Evolutionary conservation across 148 eudicot genomes (phyloP).

Genomic region (Fagopyrum esculentum): DNA sequence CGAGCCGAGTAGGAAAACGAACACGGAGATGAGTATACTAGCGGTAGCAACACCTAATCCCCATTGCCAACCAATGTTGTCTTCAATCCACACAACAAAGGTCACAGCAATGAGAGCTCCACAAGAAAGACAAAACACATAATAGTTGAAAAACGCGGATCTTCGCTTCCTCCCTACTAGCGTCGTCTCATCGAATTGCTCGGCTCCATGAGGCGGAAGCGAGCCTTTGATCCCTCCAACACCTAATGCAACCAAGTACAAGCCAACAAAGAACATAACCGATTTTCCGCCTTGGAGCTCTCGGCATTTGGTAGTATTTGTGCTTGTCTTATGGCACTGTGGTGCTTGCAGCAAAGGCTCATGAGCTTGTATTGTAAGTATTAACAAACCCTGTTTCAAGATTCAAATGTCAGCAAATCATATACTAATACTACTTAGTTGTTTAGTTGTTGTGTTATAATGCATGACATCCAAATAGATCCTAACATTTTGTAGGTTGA

Average conservation of each 20-base stretch:
- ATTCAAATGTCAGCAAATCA: slow-evolving; percentile 9
- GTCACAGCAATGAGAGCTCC: slow-evolving; percentile 89
- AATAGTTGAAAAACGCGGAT: slow-evolving; percentile 74
- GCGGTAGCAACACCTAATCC: slow-evolving; percentile 49
- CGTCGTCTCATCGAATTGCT: slow-evolving; percentile 74
- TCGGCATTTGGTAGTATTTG: slow-evolving; percentile 13
- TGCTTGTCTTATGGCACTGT: slow-evolving; percentile 28
- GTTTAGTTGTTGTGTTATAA: neutral
- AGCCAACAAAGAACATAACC: slow-evolving; percentile 48
- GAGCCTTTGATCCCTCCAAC: slow-evolving; percentile 95
- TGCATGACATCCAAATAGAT: no score
- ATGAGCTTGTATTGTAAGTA: slow-evolving; percentile 73
- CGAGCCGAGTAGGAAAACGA: slow-evolving; percentile 49
- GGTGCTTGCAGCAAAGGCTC: slow-evolving; percentile 37
- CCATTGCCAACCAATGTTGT: slow-evolving; percentile 93
- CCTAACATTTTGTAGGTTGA: no score
- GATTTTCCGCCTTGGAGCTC: slow-evolving; percentile 12
- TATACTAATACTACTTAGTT: neutral
- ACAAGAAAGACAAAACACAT: slow-evolving; percentile 68
- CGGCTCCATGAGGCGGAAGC: slow-evolving; percentile 88
- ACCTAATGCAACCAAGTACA: slow-evolving; percentile 77
- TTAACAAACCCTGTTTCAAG: slow-evolving; percentile 57
- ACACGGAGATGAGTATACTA: slow-evolving; percentile 27
- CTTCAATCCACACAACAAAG: slow-evolving; percentile 84
- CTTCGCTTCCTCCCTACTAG: slow-evolving; percentile 11